phyloP scores from a whole-genome alignment of 2,329 filamentous ascomycete genomes.

The Trichophyton mentagrophytes region DNA sequence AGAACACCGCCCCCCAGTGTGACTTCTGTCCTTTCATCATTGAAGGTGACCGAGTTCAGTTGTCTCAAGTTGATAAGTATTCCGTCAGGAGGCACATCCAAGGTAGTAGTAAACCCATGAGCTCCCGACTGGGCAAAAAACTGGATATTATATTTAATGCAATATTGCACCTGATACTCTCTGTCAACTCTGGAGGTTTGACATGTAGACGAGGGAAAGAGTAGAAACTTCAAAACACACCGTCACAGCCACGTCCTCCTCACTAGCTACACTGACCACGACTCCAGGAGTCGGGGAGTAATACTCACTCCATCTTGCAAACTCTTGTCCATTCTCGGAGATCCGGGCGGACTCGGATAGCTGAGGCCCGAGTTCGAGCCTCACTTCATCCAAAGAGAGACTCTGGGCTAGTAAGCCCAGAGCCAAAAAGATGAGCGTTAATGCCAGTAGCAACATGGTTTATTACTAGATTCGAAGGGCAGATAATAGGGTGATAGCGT shows the following conservation, averaged over 20 bases:
- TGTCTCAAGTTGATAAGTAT: slow-evolving; percentile 41
- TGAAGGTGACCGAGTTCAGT: slow-evolving; percentile 33
- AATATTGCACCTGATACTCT: slow-evolving; percentile 34
- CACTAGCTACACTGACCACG: slow-evolving; percentile 12
- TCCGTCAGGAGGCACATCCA: slow-evolving; percentile 38
- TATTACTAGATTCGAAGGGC: not conserved
- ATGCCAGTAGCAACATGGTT: not conserved
- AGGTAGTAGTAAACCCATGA: slow-evolving; percentile 40
- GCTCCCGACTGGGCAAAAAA: slow-evolving; percentile 43
- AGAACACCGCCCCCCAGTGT: slow-evolving; percentile 36
- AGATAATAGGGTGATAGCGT: not conserved
- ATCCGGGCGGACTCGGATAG: not conserved
- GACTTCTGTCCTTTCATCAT: slow-evolving; percentile 33
- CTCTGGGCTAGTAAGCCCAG: not conserved
- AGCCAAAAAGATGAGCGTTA: not conserved
- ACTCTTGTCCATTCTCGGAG: not conserved
- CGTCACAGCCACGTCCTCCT: slow-evolving; percentile 12
- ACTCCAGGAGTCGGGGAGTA: slow-evolving; percentile 9
- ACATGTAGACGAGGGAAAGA: not conserved
- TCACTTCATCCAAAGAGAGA: not conserved
- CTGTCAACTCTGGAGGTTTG: slow-evolving; percentile 6
- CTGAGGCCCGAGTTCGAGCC: not conserved
- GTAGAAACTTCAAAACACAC: slow-evolving; percentile 7
- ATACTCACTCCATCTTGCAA: slow-evolving; percentile 13
- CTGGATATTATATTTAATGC: slow-evolving; percentile 35